Conservation (phyloP, 768 basidiomycete species). For the Pleurotus ostreatus region DNA sequence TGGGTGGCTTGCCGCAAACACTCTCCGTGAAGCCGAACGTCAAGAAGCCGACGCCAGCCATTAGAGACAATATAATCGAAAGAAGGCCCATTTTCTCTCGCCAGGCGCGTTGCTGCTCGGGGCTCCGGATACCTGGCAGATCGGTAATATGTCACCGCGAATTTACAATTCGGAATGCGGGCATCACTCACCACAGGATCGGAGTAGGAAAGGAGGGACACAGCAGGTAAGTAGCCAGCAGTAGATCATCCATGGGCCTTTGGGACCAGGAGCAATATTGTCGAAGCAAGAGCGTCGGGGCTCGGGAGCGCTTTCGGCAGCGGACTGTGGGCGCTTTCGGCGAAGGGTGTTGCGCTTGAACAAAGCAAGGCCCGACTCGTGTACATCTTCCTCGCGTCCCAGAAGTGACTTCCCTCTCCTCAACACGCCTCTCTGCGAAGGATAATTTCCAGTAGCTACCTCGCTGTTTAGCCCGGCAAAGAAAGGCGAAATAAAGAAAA, state of each 20-base stretch:
- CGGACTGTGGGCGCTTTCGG: conserved; percentile 52
- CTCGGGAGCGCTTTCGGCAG: conserved; percentile 35
- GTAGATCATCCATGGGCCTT: conserved; percentile 94
- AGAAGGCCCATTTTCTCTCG: conserved; percentile 97
- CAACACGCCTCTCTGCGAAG: conserved; percentile 46
- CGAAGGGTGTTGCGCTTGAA: conserved; percentile 86
- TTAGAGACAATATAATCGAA: conserved; percentile 70
- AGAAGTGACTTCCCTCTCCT: conserved; percentile 89
- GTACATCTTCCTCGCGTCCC: conserved; percentile 84
- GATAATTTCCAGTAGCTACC: conserved; percentile 76
- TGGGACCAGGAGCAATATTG: conserved; percentile 80
- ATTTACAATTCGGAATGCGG: not conserved
- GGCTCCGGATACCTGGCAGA: conserved; percentile 74
- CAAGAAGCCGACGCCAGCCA: conserved; percentile 94
- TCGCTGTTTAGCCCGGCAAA: conserved; percentile 7
- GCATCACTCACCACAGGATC: conserved; percentile 64
- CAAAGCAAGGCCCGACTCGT: conserved; percentile 88
- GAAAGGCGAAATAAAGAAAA: conserved; percentile 12
- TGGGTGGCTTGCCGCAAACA: conserved; percentile 86
- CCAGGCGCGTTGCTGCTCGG: conserved; percentile 96
- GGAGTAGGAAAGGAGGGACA: conserved; percentile 76
- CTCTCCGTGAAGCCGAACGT: conserved; percentile 97
- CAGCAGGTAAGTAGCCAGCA: conserved; percentile 81
- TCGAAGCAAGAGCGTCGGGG: conserved; percentile 20
- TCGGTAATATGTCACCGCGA: conserved; percentile 1